Evolutionary conservation across 768 basidiomycete genomes (phyloP).

Genomic region (Paxillus rubicundulus): DNA sequence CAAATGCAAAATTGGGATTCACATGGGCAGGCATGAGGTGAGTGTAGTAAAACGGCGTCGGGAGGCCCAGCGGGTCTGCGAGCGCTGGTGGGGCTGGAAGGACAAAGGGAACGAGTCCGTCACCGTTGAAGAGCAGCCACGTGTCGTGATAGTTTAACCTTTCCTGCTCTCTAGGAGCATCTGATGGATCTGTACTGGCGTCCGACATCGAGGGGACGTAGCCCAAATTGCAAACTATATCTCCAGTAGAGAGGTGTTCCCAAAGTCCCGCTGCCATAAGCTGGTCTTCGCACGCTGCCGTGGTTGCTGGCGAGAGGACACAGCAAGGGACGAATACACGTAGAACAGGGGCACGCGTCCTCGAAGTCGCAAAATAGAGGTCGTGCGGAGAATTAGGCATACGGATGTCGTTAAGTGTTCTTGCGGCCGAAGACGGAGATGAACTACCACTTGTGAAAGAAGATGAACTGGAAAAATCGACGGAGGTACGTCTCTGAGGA

Average conservation of each 20-base stretch:
- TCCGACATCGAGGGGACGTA: slow-evolving; percentile 53
- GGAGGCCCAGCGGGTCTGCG: slow-evolving; percentile 56
- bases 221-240: slow-evolving; percentile 79
- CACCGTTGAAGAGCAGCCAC: slow-evolving; percentile 78
- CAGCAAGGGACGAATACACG: slow-evolving; percentile 75
- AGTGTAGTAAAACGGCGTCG: slow-evolving; percentile 73
- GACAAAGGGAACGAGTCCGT: slow-evolving; percentile 55
- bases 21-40: slow-evolving; percentile 51
- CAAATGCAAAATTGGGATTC: slow-evolving; percentile 26
- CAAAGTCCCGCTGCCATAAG: slow-evolving; percentile 66
- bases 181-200: slow-evolving; percentile 22
- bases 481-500: slow-evolving; percentile 42
- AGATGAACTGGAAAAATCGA: slow-evolving; percentile 47
- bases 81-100: slow-evolving; percentile 54
- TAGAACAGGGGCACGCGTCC: slow-evolving; percentile 66
- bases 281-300: slow-evolving; percentile 65
- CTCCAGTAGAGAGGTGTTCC: slow-evolving; percentile 73
- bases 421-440: slow-evolving; percentile 20
- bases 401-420: slow-evolving; percentile 11
- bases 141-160: slow-evolving; percentile 30
- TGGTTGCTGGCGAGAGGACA: slow-evolving; percentile 41
- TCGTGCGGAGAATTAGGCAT: slow-evolving; percentile 52
- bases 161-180: slow-evolving; percentile 16
- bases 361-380: slow-evolving; percentile 55
- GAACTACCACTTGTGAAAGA: slow-evolving; percentile 32